phyloP scores from a whole-genome alignment of 2,329 filamentous ascomycete species.

The Aspergillus floridensis region DNA sequence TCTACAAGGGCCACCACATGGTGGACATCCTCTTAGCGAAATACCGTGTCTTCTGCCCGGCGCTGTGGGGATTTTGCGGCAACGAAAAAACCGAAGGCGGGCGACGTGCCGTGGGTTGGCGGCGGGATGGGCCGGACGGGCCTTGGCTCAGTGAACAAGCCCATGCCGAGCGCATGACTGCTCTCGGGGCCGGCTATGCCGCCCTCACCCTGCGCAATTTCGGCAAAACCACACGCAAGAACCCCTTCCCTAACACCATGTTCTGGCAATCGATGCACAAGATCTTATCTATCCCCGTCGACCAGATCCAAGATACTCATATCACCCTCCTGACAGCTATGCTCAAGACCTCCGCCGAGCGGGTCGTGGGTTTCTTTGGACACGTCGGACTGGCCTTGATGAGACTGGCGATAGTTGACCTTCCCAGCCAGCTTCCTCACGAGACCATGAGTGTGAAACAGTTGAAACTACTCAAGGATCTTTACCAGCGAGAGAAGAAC shows the following conservation, averaged over 20 bases:
- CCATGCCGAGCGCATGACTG: slow-evolving; percentile 81
- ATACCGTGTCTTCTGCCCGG: slow-evolving; percentile 74
- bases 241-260: slow-evolving; percentile 72
- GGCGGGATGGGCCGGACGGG: slow-evolving; percentile 52
- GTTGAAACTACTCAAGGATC: slow-evolving; percentile 38
- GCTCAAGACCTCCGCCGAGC: slow-evolving; percentile 69
- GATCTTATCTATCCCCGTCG: slow-evolving; percentile 71
- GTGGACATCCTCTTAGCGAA: slow-evolving; percentile 87
- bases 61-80: slow-evolving; percentile 79
- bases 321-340: slow-evolving; percentile 68
- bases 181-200: slow-evolving; percentile 79
- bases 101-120: slow-evolving; percentile 70
- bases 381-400: slow-evolving; percentile 70
- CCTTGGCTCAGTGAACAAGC: slow-evolving; percentile 64
- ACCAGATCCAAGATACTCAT: slow-evolving; percentile 70
- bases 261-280: slow-evolving; percentile 79
- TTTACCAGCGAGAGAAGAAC: slow-evolving; percentile 37
- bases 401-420: slow-evolving; percentile 68
- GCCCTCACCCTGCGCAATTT: slow-evolving; percentile 82
- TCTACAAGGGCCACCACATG: slow-evolving; percentile 65
- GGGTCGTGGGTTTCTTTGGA: slow-evolving; percentile 80
- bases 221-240: slow-evolving; percentile 62
- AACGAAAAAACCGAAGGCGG: slow-evolving; percentile 70
- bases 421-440: slow-evolving; percentile 52
- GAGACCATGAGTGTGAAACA: slow-evolving; percentile 39